A percentile compares a stretch with the other conserved stretches of the same genome.
These are phyloP conservation scores for Acacia pycnantha DNA, from an alignment of 331 rosid genomes.

Conservation along the genomic window DNA sequence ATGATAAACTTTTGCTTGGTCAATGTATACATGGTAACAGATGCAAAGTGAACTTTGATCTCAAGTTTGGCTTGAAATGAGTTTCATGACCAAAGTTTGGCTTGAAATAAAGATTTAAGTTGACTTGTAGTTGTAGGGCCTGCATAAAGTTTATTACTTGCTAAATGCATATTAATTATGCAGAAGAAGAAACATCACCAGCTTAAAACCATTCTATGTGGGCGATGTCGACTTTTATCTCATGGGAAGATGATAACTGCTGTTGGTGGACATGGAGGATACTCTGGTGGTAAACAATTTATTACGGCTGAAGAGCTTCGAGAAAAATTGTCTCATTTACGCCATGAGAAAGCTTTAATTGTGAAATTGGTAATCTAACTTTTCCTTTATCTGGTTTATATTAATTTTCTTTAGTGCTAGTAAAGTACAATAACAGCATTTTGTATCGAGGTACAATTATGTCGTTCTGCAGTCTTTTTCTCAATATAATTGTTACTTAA, in stretches of 20 bases:
- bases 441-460: background rate
- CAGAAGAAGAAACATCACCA: conserved; percentile 97
- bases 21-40: background rate
- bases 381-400: conserved; percentile 14
- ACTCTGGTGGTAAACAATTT: conserved; percentile 84
- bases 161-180: conserved; percentile 21
- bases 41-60: background rate
- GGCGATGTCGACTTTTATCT: conserved; percentile 80
- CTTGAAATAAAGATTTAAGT: background rate
- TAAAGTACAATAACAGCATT: background rate
- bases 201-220: conserved; percentile 75
- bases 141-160: background rate
- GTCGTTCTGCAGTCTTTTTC: background rate
- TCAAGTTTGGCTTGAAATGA: background rate
- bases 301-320: conserved; percentile 84
- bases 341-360: conserved; percentile 70
- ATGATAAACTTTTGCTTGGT: background rate
- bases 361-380: conserved; percentile 65
- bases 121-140: background rate
- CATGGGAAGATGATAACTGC: conserved; percentile 96
- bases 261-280: conserved; percentile 97
- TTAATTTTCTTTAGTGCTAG: background rate
- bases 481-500: background rate
- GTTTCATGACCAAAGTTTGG: background rate
- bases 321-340: conserved; percentile 74